These are phyloP conservation scores for Paulownia fortunei DNA, from an alignment of 257 asterid species.

Conservation along the genomic window DNA sequence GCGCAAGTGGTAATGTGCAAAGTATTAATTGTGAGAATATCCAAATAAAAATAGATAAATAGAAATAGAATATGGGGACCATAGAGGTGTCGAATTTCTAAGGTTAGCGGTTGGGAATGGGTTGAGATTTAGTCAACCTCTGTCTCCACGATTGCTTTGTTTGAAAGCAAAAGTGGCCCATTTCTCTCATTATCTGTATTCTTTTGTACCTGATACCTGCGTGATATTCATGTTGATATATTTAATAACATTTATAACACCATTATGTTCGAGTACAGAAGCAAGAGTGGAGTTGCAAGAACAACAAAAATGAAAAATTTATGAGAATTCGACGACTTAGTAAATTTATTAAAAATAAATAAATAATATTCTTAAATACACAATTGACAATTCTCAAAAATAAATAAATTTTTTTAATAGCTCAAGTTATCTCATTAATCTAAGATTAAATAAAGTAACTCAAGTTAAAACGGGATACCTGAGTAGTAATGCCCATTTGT, in stretches of 20 bases:
- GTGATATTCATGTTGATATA: no score
- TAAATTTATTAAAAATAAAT: no score
- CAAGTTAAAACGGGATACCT: no score
- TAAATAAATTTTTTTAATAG: no score
- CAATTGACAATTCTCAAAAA: no score
- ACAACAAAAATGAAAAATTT: not conserved
- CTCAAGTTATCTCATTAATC: no score
- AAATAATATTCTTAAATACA: no score
- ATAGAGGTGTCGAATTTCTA: not conserved
- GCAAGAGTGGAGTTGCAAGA: not conserved
- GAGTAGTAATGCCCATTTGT: no score
- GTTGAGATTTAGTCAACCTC: not conserved
- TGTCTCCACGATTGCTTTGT: not conserved
- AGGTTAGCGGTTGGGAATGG: not conserved
- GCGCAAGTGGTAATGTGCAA: not conserved
- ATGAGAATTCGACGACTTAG: not conserved
- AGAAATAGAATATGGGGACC: not conserved
- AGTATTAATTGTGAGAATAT: not conserved
- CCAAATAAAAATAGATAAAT: not conserved
- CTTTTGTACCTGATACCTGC: no score
- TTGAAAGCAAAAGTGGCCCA: not conserved
- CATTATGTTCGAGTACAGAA: not conserved
- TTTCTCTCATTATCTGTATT: not conserved
- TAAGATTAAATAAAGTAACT: no score
- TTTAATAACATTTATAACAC: no score